A percentile compares a stretch with the other conserved stretches of the same genome.
Conservation (phyloP, 2,329 filamentous ascomycete species). For the Apiospora marii region DNA sequence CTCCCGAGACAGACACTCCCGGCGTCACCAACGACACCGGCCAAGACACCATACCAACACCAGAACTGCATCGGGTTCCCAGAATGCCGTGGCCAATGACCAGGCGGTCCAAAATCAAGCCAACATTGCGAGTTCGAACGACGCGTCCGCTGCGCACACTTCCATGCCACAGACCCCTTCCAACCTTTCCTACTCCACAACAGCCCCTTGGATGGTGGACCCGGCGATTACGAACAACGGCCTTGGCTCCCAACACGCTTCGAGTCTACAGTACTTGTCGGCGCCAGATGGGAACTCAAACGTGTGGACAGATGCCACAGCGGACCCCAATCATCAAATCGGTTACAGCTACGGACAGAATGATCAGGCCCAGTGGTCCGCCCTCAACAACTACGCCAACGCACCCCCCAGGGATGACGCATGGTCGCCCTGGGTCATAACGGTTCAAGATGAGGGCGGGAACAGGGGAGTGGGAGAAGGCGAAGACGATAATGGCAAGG, state of each 20-base stretch:
- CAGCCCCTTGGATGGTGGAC: not conserved
- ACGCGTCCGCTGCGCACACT: not conserved
- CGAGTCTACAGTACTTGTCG: not conserved
- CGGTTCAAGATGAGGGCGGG: not conserved
- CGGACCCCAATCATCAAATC: not conserved
- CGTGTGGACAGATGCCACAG: not conserved
- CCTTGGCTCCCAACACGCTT: not conserved
- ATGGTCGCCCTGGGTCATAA: not conserved
- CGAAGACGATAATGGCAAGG: not conserved
- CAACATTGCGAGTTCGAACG: not conserved
- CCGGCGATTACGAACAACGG: not conserved
- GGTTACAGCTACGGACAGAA: not conserved
- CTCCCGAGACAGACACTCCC: not conserved
- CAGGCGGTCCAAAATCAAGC: not conserved
- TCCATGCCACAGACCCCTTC: not conserved
- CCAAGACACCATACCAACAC: not conserved
- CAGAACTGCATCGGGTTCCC: not conserved
- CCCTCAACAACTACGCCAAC: not conserved
- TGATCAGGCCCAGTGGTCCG: not conserved
- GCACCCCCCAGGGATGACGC: not conserved
- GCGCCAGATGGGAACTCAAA: not conserved
- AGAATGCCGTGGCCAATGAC: fast-evolving
- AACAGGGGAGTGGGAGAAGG: not conserved
- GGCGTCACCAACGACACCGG: not conserved
- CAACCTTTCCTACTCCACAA: not conserved